A percentile compares a stretch with the other conserved stretches of the same genome.
Conservation (phyloP, 2,329 filamentous ascomycete genomes). For the Dactylellina parvicollis region DNA sequence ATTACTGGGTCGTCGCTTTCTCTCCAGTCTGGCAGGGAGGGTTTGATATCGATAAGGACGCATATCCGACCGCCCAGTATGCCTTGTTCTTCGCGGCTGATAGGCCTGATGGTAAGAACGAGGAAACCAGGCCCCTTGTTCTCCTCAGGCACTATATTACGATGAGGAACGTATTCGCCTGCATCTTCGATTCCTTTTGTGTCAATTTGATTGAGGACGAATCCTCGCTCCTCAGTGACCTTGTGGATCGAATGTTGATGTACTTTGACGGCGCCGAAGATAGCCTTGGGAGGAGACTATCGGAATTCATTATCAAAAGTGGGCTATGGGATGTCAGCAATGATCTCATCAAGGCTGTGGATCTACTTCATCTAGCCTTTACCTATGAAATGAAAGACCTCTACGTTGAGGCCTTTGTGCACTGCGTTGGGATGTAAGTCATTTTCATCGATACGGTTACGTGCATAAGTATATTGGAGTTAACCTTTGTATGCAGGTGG, state of each 20-base stretch:
- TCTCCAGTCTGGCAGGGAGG: slow-evolving; percentile 49
- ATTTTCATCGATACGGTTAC: neutral
- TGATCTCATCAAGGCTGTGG: slow-evolving; percentile 40
- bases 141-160: slow-evolving; percentile 44
- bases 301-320: slow-evolving; percentile 35
- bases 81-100: slow-evolving; percentile 45
- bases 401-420: slow-evolving; percentile 36
- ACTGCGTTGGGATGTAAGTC: slow-evolving; percentile 50
- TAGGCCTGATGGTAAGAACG: slow-evolving; percentile 27
- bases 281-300: slow-evolving; percentile 18
- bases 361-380: slow-evolving; percentile 31
- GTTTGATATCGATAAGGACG: slow-evolving; percentile 32
- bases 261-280: slow-evolving; percentile 47
- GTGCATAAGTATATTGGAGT: neutral
- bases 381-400: slow-evolving; percentile 41
- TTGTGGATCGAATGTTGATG: slow-evolving; percentile 51
- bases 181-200: slow-evolving; percentile 49
- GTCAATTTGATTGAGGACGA: slow-evolving; percentile 39
- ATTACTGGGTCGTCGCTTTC: slow-evolving; percentile 39
- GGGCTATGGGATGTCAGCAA: slow-evolving; percentile 52
- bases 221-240: slow-evolving; percentile 34
- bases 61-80: slow-evolving; percentile 35
- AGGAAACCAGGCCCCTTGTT: slow-evolving; percentile 36
- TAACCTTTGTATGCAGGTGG: slow-evolving; percentile 24
- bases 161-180: slow-evolving; percentile 50